Conservation (phyloP, 2,329 filamentous ascomycete species). For the Hypoxylon sp. region DNA sequence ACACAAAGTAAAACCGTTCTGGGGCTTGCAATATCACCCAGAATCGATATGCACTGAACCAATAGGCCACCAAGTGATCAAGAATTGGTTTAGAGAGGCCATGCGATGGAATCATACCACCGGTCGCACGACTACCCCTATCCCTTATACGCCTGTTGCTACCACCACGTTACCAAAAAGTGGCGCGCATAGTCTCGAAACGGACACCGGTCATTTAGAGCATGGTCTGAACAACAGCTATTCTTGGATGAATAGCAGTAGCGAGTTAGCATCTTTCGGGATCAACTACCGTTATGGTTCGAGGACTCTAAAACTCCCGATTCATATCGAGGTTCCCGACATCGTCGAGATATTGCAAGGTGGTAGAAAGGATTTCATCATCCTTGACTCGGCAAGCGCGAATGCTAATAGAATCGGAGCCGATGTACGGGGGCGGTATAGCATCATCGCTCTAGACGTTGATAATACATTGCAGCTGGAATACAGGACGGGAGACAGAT, state of each 20-base stretch:
- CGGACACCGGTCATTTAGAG: not conserved
- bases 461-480: slow-evolving; percentile 70
- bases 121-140: slow-evolving; percentile 22
- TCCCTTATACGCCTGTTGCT: slow-evolving; percentile 3
- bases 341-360: slow-evolving; percentile 67
- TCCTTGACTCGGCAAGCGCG: slow-evolving; percentile 73
- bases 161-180: slow-evolving; percentile 32
- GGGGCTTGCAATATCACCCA: slow-evolving; percentile 91
- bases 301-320: slow-evolving; percentile 61
- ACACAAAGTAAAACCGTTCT: slow-evolving; percentile 80
- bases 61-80: slow-evolving; percentile 74
- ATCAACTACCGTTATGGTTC: slow-evolving; percentile 58
- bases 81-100: slow-evolving; percentile 81
- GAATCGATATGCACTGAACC: slow-evolving; percentile 88
- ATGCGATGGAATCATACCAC: slow-evolving; percentile 66
- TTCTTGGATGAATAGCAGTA: slow-evolving; percentile 46
- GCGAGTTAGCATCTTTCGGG: slow-evolving; percentile 53
- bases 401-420: slow-evolving; percentile 59
- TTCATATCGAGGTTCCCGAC: slow-evolving; percentile 65
- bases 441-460: slow-evolving; percentile 79
- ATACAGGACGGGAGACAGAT: slow-evolving; percentile 67
- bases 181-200: not conserved
- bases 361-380: slow-evolving; percentile 63
- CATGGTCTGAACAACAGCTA: not conserved
- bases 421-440: slow-evolving; percentile 74